These are phyloP conservation scores for Phytophthora podocarpi DNA, from an alignment of 352 stramenopile species.

Conservation along the genomic window DNA sequence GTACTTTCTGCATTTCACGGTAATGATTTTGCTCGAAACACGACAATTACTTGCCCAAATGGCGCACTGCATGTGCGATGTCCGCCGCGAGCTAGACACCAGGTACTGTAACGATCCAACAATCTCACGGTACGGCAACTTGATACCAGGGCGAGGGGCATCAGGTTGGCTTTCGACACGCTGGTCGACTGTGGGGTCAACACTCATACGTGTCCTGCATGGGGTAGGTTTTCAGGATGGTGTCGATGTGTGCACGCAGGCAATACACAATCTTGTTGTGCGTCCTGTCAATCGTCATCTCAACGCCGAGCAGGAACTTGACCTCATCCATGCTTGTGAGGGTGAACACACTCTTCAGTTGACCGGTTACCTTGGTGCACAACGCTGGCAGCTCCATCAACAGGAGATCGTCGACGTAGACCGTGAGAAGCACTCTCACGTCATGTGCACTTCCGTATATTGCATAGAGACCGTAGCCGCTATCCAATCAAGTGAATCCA, in stretches of 20 bases:
- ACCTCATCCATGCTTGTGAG: conserved; percentile 25
- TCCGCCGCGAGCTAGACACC: not conserved
- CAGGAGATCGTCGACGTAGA: conserved; percentile 8
- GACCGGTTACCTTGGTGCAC: not conserved
- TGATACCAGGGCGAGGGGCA: no score
- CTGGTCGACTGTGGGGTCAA: no score
- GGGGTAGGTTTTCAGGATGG: not conserved
- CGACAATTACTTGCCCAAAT: no score
- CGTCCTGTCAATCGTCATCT: not conserved
- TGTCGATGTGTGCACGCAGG: conserved; percentile 2
- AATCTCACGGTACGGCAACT: not conserved
- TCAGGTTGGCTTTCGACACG: no score
- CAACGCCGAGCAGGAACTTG: no score
- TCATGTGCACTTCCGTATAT: conserved; percentile 5
- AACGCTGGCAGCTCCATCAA: not conserved
- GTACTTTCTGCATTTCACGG: no score
- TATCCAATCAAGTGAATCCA: conserved; percentile 1
- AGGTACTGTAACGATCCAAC: not conserved
- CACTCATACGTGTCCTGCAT: no score
- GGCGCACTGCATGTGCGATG: not conserved
- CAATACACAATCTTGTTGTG: not conserved
- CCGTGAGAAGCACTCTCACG: not conserved
- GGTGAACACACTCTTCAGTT: conserved; percentile 24
- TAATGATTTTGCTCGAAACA: no score
- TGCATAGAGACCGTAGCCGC: conserved; percentile 8